These are phyloP conservation scores for Kluyveromyces nonfermentans DNA, from an alignment of 805 yeast genomes.

Conservation along the genomic window DNA sequence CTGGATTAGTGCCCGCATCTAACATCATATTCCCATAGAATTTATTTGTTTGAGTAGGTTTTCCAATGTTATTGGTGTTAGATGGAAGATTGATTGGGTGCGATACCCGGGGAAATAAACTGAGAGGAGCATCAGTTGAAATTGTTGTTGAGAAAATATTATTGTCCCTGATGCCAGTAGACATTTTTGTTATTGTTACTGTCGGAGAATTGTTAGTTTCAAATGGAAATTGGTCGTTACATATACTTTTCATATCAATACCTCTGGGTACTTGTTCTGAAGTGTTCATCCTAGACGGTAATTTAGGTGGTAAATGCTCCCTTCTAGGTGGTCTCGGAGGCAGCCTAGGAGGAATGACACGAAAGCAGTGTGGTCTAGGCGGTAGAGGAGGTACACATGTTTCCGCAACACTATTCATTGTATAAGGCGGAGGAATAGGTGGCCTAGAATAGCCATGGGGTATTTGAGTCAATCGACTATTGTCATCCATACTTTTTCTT, in stretches of 20 bases:
- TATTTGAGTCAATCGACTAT: constrained; percentile 25
- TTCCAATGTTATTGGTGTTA: constrained; percentile 10
- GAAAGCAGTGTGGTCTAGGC: constrained; percentile 2
- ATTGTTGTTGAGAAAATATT: constrained; percentile 24
- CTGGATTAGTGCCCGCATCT: constrained; percentile 55
- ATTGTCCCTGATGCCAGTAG: constrained; percentile 1
- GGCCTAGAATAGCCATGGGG: constrained; percentile 10
- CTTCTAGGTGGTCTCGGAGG: neutral
- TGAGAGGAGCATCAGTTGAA: constrained; percentile 35
- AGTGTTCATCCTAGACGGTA: constrained; percentile 5
- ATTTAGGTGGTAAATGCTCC: neutral
- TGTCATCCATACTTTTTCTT: constrained; percentile 17
- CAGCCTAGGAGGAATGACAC: neutral
- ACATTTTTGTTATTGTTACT: constrained; percentile 2
- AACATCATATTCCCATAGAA: constrained; percentile 67
- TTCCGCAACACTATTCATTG: constrained; percentile 5
- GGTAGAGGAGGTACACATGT: constrained; percentile 10
- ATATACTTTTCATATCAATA: neutral
- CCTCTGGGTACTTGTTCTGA: neutral
- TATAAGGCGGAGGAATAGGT: constrained; percentile 4
- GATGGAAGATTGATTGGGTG: constrained; percentile 24
- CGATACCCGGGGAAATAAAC: constrained; percentile 36
- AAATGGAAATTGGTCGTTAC: neutral
- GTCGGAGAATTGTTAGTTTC: neutral
- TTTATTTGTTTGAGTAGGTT: constrained; percentile 64